Evolutionary conservation across 2,329 filamentous ascomycete genomes (phyloP).

Genomic region (Sclerotinia nivalis): DNA sequence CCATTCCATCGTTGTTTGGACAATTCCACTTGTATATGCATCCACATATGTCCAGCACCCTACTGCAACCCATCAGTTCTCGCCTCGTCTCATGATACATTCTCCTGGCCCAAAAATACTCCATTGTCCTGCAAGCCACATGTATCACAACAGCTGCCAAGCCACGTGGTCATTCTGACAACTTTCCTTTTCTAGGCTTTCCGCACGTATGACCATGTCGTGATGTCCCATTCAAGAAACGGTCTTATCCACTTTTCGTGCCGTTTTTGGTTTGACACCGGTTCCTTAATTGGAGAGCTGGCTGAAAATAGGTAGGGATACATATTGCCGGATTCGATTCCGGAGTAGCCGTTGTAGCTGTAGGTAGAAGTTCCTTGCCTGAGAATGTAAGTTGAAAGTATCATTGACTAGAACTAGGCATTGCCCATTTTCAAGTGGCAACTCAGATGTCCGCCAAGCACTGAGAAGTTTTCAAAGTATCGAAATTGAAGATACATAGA

Average conservation of each 20-base stretch:
- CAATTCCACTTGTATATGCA: neutral
- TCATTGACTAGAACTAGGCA: neutral
- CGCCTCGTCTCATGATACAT: neutral
- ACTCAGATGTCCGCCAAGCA: neutral
- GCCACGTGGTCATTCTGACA: slow-evolving; percentile 18
- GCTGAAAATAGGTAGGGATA: neutral
- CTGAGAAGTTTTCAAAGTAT: neutral
- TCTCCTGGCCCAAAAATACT: neutral
- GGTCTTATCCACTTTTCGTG: neutral
- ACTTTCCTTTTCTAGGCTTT: neutral
- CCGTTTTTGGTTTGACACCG: slow-evolving; percentile 6
- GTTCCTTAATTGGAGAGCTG: neutral
- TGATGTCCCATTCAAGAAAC: slow-evolving; percentile 3
- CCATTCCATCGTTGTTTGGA: neutral
- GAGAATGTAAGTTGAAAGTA: neutral
- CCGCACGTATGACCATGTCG: slow-evolving; percentile 10
- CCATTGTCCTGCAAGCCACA: neutral
- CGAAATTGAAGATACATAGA: neutral
- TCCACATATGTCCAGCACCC: neutral
- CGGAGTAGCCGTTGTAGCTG: neutral
- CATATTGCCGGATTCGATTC: neutral
- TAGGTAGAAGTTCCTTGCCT: no score
- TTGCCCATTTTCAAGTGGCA: neutral
- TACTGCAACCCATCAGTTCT: neutral
- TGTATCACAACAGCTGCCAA: slow-evolving; percentile 4